Percentiles rank a stretch among this genome's conserved stretches.
Evolutionary conservation across 2,329 filamentous ascomycete species (phyloP).

Genomic region (Xylariomycetidae sp.): DNA sequence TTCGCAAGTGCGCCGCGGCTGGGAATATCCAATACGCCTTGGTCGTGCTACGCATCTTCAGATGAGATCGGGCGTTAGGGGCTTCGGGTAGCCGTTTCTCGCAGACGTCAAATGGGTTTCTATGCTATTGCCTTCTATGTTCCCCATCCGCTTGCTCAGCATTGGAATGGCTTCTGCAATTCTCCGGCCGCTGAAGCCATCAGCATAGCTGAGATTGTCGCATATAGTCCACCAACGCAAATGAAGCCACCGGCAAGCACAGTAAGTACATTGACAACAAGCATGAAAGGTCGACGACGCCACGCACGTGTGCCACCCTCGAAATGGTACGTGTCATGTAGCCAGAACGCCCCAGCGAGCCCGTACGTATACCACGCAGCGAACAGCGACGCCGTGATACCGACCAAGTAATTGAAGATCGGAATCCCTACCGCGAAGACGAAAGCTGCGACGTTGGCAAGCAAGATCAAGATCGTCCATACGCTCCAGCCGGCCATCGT

Average conservation of each 20-base stretch:
- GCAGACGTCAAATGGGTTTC: too few relatives aligned
- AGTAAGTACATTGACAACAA: slow-evolving; percentile 33
- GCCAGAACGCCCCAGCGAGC: slow-evolving; percentile 45
- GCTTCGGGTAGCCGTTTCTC: too few relatives aligned
- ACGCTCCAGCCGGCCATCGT: slow-evolving; percentile 38
- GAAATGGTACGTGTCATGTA: slow-evolving; percentile 41
- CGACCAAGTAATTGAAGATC: slow-evolving; percentile 48
- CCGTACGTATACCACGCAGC: slow-evolving; percentile 50
- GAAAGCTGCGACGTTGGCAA: slow-evolving; percentile 39
- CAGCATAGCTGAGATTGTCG: slow-evolving; percentile 32
- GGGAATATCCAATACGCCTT: too few relatives aligned
- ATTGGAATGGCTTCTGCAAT: slow-evolving; percentile 21
- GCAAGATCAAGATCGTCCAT: slow-evolving; percentile 39
- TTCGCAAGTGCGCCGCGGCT: too few relatives aligned
- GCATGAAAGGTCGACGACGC: slow-evolving; percentile 32
- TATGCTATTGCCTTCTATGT: slow-evolving; percentile 1
- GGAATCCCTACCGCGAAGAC: slow-evolving; percentile 41
- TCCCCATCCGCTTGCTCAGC: too few relatives aligned
- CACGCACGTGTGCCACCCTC: slow-evolving; percentile 32
- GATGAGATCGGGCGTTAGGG: too few relatives aligned
- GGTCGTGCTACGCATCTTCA: too few relatives aligned
- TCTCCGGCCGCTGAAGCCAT: slow-evolving; percentile 18
- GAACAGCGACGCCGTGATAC: slow-evolving; percentile 43
- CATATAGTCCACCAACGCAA: slow-evolving; percentile 42
- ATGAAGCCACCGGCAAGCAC: slow-evolving; percentile 41